Evolutionary conservation across 352 stramenopile genomes (phyloP), one percentile per base, ranked within the genome.

Genomic region (Peronospora farinosa): DNA sequence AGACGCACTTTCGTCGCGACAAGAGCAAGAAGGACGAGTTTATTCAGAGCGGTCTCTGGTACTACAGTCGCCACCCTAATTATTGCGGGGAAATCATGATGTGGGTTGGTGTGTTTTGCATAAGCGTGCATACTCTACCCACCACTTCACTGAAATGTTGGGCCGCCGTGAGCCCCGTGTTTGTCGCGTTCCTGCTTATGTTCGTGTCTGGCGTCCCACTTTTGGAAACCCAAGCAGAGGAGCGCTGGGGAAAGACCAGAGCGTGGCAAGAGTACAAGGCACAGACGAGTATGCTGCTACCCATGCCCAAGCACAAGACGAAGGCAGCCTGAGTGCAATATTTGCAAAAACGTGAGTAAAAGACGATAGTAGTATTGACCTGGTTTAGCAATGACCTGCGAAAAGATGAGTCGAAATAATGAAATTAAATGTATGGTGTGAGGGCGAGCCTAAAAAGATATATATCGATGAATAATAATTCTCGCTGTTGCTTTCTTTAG

Each of bases 61-160:
- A 56, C 48, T 95, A 90, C 54, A 95, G 74, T 47, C 83, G 91
- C 32, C 92, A 97, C 76, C 92, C 90, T 0, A 97, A 97, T 54
- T 97, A 97, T 60, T 84, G 81, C 23, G 88, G 88, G 5, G 92
- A 97, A 69, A 91, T 97, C 43, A 61, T 86, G 40, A 90, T 96
- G 68, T 97, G 88, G 88, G 28, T 81, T 31, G 76, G 73, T 10
- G 64, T 86, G 27, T 89, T 84, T 28, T 46, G 74, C 6, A 47
- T 84, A 21, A 58, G 53, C 0, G 74, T 70, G 2, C 73, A 78
- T 47, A 69, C 60, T 8, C 57, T 92, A 15, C 67, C 61, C 12
- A 74, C 32, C 28, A 17, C 44, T 10, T 42, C 65, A 15, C 47
- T 74, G 15, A 56, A 79, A 39, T 36, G 16, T 23, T 63, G 70